Evolutionary conservation across 169 alveolate genomes (phyloP).

Genomic region (Eimeria acervulina): DNA sequence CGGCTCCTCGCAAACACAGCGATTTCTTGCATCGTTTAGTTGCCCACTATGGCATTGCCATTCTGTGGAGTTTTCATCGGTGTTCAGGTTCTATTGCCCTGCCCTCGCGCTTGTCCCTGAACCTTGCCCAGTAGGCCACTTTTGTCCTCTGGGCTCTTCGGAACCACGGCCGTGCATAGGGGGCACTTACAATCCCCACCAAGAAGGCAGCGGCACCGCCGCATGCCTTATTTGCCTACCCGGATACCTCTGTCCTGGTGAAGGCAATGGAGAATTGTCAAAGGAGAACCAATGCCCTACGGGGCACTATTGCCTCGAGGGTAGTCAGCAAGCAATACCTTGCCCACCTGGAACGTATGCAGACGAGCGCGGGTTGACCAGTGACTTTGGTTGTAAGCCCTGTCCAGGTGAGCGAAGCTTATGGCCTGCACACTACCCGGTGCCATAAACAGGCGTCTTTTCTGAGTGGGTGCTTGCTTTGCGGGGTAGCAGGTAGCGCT

Average conservation of each 20-base stretch:
- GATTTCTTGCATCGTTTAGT: not conserved
- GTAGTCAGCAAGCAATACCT: constrained; percentile 51
- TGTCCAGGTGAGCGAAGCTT: constrained; percentile 33
- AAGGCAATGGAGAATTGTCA: constrained; percentile 51
- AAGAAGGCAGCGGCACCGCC: constrained; percentile 59
- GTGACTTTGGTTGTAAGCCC: constrained; percentile 52
- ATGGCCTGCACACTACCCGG: not conserved
- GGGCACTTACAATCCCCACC: constrained; percentile 69
- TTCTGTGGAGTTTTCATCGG: not conserved
- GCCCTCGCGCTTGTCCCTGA: constrained; percentile 55
- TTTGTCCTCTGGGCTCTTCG: constrained; percentile 67
- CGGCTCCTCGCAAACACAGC: not conserved
- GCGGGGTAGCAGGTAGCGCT: not conserved
- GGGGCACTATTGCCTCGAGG: constrained; percentile 77
- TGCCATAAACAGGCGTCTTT: not conserved
- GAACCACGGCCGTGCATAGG: constrained; percentile 74
- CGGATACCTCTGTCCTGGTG: constrained; percentile 62
- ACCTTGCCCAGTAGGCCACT: constrained; percentile 77
- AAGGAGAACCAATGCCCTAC: constrained; percentile 70
- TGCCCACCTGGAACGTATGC: constrained; percentile 77
- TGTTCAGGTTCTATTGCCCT: constrained; percentile 72
- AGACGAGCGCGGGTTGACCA: constrained; percentile 22
- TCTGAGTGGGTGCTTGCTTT: not conserved
- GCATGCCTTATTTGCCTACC: constrained; percentile 46
- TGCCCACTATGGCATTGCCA: not conserved